These are phyloP conservation scores for Stipa capillata DNA, from an alignment of 176 grass and related monocot species.

Conservation along the genomic window DNA sequence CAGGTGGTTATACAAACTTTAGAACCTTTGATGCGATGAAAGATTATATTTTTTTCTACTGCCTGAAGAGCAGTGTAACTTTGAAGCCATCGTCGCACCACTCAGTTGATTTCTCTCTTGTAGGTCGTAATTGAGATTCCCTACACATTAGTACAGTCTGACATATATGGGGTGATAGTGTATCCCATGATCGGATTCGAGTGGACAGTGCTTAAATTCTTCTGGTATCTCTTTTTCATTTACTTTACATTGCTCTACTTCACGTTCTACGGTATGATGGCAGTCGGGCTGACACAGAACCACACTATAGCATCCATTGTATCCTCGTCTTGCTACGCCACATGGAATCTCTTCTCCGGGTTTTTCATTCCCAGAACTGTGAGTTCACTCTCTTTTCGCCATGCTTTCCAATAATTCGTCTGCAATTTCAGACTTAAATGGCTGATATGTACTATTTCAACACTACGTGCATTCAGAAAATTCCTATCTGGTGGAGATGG, in stretches of 20 bases:
- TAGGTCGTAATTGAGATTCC: slow-evolving; percentile 2
- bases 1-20: neutral
- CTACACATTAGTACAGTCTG: neutral
- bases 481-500: slow-evolving; percentile 24
- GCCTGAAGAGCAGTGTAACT: neutral
- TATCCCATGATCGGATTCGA: neutral
- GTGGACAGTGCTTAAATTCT: neutral
- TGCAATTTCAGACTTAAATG: neutral
- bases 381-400: neutral
- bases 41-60: too few species aligned
- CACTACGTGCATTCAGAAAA: neutral
- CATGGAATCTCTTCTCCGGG: slow-evolving; percentile 19
- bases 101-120: neutral
- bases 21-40: too few species aligned
- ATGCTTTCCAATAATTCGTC: neutral
- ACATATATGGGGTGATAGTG: neutral
- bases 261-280: neutral
- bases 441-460: neutral
- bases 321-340: neutral
- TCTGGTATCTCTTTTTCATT: slow-evolving; percentile 11
- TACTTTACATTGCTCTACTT: slow-evolving; percentile 4
- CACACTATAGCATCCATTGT: neutral
- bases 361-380: slow-evolving; percentile 11
- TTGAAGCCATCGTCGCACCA: neutral
- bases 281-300: neutral